Conservation (phyloP, 495 filamentous ascomycete genomes). For the Penicillium bialowiezense region DNA sequence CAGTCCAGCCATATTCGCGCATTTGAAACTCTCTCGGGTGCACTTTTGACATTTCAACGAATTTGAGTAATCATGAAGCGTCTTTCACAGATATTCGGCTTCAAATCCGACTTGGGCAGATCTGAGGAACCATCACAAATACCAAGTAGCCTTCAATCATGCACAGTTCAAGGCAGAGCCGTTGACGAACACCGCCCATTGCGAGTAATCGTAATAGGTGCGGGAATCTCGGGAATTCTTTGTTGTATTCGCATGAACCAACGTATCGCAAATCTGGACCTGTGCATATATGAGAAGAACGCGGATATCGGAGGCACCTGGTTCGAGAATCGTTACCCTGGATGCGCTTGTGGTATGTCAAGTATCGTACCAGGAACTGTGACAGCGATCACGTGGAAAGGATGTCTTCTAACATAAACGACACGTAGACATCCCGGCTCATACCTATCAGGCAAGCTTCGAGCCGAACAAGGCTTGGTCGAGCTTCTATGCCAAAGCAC, state of each 20-base stretch:
- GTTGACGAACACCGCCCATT: conserved; percentile 57
- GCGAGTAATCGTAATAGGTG: conserved; percentile 62
- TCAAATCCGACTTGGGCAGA: neutral
- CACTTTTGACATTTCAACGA: too few relatives aligned
- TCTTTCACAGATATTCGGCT: neutral
- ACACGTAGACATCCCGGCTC: conserved; percentile 37
- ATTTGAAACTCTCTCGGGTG: too few relatives aligned
- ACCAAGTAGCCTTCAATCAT: neutral
- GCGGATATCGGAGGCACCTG: conserved; percentile 68
- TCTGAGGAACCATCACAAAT: neutral
- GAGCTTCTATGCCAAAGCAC: conserved; percentile 53
- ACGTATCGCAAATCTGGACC: conserved; percentile 55
- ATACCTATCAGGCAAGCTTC: conserved; percentile 51
- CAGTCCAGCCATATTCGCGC: too few relatives aligned
- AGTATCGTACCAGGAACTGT: neutral
- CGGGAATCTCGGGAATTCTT: conserved; percentile 62
- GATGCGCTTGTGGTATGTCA: conserved; percentile 53
- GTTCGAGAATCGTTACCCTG: conserved; percentile 70
- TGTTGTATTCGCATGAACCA: conserved; percentile 58
- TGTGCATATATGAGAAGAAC: conserved; percentile 79
- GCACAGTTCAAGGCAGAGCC: conserved; percentile 36
- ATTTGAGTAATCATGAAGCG: neutral
- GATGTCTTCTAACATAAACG: neutral
- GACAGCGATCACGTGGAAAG: neutral
- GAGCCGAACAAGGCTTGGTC: conserved; percentile 58